phyloP scores from a whole-genome alignment of 2,329 filamentous ascomycete species.

The Colletotrichum sp. region DNA sequence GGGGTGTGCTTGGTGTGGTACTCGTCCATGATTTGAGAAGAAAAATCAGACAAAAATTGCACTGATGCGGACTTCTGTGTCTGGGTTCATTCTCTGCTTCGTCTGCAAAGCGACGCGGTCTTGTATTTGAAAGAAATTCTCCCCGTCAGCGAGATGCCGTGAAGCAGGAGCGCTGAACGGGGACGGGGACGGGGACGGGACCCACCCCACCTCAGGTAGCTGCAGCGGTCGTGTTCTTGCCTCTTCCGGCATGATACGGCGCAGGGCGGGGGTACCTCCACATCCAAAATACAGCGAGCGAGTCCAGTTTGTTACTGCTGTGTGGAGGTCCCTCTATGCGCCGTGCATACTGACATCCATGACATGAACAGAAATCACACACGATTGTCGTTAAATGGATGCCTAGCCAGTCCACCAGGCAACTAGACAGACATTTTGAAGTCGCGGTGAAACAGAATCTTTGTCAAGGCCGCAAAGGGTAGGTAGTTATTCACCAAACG shows the following conservation, averaged over 20 bases:
- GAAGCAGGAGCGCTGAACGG: not conserved
- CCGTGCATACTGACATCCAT: not conserved
- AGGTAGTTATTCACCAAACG: not conserved
- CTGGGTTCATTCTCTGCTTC: not conserved
- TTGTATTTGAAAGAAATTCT: not conserved
- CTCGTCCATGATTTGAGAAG: not conserved
- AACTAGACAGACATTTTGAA: not conserved
- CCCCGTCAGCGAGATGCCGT: not conserved
- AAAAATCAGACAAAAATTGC: too few species aligned
- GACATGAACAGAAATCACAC: not conserved
- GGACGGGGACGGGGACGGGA: not conserved
- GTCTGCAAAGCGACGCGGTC: not conserved
- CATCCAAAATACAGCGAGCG: not conserved
- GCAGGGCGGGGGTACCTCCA: not conserved
- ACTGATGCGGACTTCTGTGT: not conserved
- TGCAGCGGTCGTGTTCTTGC: not conserved
- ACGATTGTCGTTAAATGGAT: not conserved
- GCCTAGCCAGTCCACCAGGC: not conserved
- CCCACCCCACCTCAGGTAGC: not conserved
- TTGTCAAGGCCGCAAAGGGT: not conserved
- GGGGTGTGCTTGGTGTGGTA: constrained; percentile 5
- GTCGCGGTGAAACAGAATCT: not conserved
- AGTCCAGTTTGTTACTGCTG: not conserved
- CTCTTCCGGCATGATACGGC: not conserved
- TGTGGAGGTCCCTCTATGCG: not conserved